Evolutionary conservation across 2,329 filamentous ascomycete species (phyloP).

Genomic region (Arthrobotrys sphaeroides): DNA sequence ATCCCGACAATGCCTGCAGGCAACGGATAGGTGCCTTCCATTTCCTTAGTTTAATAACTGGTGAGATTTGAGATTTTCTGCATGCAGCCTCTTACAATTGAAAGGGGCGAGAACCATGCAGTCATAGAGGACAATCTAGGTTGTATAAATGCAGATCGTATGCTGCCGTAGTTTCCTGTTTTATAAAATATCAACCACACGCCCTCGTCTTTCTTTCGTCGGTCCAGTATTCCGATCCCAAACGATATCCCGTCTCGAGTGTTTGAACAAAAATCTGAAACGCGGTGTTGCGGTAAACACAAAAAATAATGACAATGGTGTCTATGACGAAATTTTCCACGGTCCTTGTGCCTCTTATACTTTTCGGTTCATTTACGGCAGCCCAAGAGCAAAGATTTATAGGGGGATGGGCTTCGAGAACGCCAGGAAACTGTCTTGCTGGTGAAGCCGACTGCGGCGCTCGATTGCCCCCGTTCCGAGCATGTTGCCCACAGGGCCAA

Average conservation of each 20-base stretch:
- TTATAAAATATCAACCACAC: not conserved
- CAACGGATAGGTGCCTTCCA: not conserved
- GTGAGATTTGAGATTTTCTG: not conserved
- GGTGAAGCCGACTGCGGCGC: slow-evolving; percentile 12
- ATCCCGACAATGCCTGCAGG: not conserved
- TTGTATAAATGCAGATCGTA: not conserved
- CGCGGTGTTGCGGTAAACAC: not conserved
- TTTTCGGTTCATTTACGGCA: not conserved
- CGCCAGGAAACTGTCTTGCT: not conserved
- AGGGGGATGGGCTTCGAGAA: slow-evolving; percentile 32
- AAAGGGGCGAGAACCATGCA: not conserved
- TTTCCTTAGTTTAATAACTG: not conserved
- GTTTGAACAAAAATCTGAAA: not conserved
- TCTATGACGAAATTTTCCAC: not conserved
- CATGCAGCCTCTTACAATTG: not conserved
- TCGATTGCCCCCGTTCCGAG: slow-evolving; percentile 1
- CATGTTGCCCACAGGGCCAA: slow-evolving; percentile 33
- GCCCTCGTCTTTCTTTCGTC: not conserved
- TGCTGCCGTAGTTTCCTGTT: not conserved
- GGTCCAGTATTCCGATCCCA: not conserved
- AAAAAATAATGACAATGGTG: not conserved
- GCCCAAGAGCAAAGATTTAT: slow-evolving; percentile 11
- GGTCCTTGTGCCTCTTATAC: not conserved
- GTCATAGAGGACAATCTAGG: not conserved
- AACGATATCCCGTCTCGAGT: not conserved